Percentiles rank a stretch among this genome's conserved stretches.
Evolutionary conservation across 2,329 filamentous ascomycete genomes (phyloP).

Genomic region (Aspergillus arachidicola): DNA sequence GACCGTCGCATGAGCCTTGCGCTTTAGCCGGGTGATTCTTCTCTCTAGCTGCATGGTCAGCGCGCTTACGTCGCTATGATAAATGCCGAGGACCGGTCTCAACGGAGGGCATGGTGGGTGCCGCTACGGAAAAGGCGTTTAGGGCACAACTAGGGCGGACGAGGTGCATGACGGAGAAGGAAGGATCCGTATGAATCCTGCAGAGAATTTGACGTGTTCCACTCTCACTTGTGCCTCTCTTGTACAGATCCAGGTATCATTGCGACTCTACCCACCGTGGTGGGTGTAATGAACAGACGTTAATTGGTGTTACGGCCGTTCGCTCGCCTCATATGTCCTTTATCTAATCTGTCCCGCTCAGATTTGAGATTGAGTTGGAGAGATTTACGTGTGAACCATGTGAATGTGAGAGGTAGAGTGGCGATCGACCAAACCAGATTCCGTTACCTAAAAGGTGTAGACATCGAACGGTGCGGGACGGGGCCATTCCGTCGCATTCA

Average conservation of each 20-base stretch:
- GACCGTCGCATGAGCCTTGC: neutral
- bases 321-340: neutral
- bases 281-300: neutral
- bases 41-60: constrained; percentile 6
- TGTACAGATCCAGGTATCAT: constrained; percentile 2
- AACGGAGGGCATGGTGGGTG: neutral
- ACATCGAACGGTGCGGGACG: neutral
- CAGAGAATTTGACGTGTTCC: constrained; percentile 16
- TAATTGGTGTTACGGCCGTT: neutral
- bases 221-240: constrained; percentile 12
- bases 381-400: neutral
- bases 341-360: neutral
- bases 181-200: constrained; percentile 10
- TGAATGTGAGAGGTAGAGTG: constrained; percentile 2
- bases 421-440: neutral
- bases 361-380: neutral
- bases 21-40: neutral
- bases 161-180: neutral
- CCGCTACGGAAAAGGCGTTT: neutral
- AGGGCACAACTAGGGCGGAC: neutral
- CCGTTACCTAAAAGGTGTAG: neutral
- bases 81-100: constrained; percentile 9
- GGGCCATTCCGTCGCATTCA: neutral
- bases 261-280: neutral
- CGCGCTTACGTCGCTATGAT: constrained; percentile 4